Percentiles rank a stretch among this genome's conserved stretches.
Conservation (phyloP, 2,329 filamentous ascomycete species). For the Helotiales sp. region DNA sequence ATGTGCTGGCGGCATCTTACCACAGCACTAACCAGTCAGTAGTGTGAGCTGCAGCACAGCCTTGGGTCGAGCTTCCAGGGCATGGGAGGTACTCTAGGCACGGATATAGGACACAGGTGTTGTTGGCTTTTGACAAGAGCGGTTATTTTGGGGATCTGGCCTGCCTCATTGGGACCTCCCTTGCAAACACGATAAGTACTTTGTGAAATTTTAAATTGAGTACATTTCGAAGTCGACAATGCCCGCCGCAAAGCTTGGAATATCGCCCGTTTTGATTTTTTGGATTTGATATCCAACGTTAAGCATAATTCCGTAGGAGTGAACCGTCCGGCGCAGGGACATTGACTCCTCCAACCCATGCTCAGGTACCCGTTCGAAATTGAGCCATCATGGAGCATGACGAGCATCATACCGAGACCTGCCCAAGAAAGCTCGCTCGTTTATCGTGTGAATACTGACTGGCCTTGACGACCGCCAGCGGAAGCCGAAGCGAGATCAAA, state of each 20-base stretch:
- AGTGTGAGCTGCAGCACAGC: slow-evolving; percentile 8
- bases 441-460: not conserved
- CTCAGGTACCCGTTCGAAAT: slow-evolving; percentile 4
- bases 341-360: not conserved
- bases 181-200: not conserved
- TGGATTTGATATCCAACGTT: not conserved
- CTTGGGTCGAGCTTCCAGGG: slow-evolving; percentile 1
- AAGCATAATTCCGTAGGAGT: not conserved
- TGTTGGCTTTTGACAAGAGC: not conserved
- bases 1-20: not conserved
- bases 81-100: not conserved
- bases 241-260: not conserved
- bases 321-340: not conserved
- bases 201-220: not conserved
- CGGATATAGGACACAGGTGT: not conserved
- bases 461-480: not conserved
- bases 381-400: not conserved
- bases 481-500: not conserved
- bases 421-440: not conserved
- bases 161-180: slow-evolving; percentile 4
- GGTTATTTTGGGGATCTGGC: not conserved
- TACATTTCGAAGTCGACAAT: not conserved
- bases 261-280: not conserved
- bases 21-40: slow-evolving; percentile 2
- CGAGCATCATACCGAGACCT: not conserved